These are phyloP conservation scores for Lactuca sativa DNA, from an alignment of 129 eudicot genomes.

Conservation along the genomic window DNA sequence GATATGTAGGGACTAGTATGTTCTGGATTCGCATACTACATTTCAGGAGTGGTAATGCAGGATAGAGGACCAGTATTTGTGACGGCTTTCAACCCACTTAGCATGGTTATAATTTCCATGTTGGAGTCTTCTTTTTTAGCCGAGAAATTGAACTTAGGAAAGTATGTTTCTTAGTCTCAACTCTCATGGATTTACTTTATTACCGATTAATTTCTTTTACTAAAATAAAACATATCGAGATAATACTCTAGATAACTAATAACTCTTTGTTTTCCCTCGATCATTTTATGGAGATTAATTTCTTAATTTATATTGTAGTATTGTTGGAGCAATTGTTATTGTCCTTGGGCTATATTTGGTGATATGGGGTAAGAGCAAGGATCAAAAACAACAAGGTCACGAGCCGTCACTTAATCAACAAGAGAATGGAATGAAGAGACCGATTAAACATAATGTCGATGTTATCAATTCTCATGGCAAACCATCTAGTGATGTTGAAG, in stretches of 20 bases:
- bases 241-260: neutral
- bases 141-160: slow-evolving; percentile 72
- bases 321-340: slow-evolving; percentile 48
- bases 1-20: slow-evolving; percentile 63
- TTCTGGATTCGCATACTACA: slow-evolving; percentile 66
- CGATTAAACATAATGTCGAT: neutral
- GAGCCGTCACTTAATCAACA: slow-evolving; percentile 6
- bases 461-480: slow-evolving; percentile 1
- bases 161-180: slow-evolving; percentile 33
- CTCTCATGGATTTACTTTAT: neutral
- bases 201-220: no score
- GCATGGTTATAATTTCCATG: slow-evolving; percentile 72
- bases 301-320: slow-evolving; percentile 13
- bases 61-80: slow-evolving; percentile 88
- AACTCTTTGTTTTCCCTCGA: no score
- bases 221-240: neutral
- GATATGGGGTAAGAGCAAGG: slow-evolving; percentile 56
- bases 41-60: slow-evolving; percentile 76
- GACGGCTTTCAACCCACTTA: slow-evolving; percentile 74
- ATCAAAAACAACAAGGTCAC: slow-evolving; percentile 29
- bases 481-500: slow-evolving; percentile 20
- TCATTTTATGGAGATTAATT: neutral
- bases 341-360: slow-evolving; percentile 50
- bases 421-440: neutral
- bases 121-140: slow-evolving; percentile 54